phyloP scores from a whole-genome alignment of 2,329 filamentous ascomycete species.

The Alternaria panax region DNA sequence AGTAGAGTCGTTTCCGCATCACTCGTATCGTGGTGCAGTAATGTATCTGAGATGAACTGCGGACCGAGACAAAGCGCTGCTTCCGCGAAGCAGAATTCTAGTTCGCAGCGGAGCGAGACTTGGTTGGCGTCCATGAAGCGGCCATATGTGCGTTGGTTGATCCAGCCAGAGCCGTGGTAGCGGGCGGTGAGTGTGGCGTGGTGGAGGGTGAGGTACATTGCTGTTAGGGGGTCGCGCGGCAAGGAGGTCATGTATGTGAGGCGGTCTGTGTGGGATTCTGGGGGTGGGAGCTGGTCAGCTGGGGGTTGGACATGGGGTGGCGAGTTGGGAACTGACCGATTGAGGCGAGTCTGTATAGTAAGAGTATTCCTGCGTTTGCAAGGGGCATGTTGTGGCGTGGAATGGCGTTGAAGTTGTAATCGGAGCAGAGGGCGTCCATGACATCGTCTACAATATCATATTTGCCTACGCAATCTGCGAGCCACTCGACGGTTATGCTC shows the following conservation, averaged over 20 bases:
- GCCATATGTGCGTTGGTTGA: slow-evolving; percentile 42
- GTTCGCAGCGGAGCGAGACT: slow-evolving; percentile 36
- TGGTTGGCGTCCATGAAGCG: slow-evolving; percentile 40
- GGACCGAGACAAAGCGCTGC: slow-evolving; percentile 34
- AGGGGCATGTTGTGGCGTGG: slow-evolving; percentile 35
- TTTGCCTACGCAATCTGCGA: slow-evolving; percentile 34
- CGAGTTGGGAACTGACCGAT: slow-evolving; percentile 19
- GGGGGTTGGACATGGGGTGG: no score
- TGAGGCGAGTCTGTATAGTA: slow-evolving; percentile 33
- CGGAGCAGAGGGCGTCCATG: slow-evolving; percentile 38
- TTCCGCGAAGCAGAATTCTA: slow-evolving; percentile 44
- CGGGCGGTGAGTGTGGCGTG: slow-evolving; percentile 39
- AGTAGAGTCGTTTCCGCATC: slow-evolving; percentile 30
- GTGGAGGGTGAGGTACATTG: slow-evolving; percentile 40
- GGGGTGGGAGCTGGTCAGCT: slow-evolving; percentile 15
- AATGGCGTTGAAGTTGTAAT: slow-evolving; percentile 37
- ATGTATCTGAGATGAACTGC: slow-evolving; percentile 32
- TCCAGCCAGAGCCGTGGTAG: slow-evolving; percentile 42
- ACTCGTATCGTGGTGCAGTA: slow-evolving; percentile 23
- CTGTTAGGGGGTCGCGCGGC: slow-evolving; percentile 31
- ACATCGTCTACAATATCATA: slow-evolving; percentile 44
- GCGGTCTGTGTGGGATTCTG: slow-evolving; percentile 23
- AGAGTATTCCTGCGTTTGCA: slow-evolving; percentile 36
- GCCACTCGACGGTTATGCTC: slow-evolving; percentile 30
- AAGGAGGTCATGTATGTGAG: slow-evolving; percentile 34